Evolutionary conservation across 179 eudicot genomes (phyloP).

Genomic region (Carnegiea gigantea): DNA sequence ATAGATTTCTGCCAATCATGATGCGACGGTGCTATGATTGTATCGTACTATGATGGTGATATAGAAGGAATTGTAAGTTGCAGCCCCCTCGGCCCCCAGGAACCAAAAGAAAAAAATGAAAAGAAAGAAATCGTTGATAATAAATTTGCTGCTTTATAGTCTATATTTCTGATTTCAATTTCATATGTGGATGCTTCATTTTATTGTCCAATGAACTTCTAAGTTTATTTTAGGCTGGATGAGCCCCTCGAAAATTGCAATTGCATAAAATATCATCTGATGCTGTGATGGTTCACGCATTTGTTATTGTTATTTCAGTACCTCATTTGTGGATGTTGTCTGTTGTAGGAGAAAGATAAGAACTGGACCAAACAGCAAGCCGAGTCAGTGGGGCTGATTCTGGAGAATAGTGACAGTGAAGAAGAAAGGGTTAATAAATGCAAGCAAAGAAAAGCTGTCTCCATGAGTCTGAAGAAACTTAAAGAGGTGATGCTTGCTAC

Average conservation of each 20-base stretch:
- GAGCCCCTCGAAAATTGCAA: neutral
- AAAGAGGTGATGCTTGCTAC: slow-evolving; percentile 52
- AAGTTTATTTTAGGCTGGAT: too few relatives aligned
- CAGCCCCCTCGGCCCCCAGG: too few relatives aligned
- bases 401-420: slow-evolving; percentile 85
- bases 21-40: too few relatives aligned
- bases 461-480: slow-evolving; percentile 56
- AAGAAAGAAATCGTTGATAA: too few relatives aligned
- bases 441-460: slow-evolving; percentile 57
- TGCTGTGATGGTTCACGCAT: neutral
- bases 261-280: neutral
- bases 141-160: too few relatives aligned
- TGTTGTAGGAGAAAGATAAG: slow-evolving; percentile 66
- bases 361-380: slow-evolving; percentile 72
- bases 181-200: neutral
- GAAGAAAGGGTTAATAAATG: slow-evolving; percentile 68
- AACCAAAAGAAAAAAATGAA: too few relatives aligned
- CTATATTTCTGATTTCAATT: too few relatives aligned
- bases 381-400: slow-evolving; percentile 61
- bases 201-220: too few relatives aligned
- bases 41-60: too few relatives aligned
- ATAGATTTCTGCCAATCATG: too few relatives aligned
- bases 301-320: neutral
- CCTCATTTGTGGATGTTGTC: slow-evolving; percentile 1
- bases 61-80: too few relatives aligned